phyloP scores from a whole-genome alignment of 2,329 filamentous ascomycete species.

The Trichophyton simii region DNA sequence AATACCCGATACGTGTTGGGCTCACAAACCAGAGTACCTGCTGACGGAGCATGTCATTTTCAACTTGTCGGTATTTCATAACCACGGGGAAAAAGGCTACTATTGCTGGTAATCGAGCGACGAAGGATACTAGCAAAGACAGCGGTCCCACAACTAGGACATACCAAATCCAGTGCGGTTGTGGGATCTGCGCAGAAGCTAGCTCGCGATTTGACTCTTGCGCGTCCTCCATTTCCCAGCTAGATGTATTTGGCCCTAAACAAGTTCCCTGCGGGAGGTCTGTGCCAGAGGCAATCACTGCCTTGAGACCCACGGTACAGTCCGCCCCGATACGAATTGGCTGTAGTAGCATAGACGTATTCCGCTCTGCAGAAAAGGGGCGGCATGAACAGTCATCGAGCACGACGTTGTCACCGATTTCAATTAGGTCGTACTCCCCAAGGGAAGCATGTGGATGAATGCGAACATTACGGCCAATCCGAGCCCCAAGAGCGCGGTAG shows the following conservation, averaged over 20 bases:
- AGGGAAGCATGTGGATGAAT: not conserved
- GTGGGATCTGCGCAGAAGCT: not conserved
- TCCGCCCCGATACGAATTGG: not conserved
- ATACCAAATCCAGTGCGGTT: not conserved
- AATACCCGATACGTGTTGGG: slow-evolving; percentile 2
- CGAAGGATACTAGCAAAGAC: not conserved
- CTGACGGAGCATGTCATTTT: not conserved
- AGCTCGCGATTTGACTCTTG: not conserved
- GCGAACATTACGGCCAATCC: not conserved
- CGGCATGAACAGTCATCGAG: slow-evolving; percentile 2
- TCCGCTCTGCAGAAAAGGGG: not conserved
- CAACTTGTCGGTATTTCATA: not conserved
- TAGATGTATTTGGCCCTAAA: slow-evolving; percentile 3
- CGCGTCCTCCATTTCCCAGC: slow-evolving; percentile 5
- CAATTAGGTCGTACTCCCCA: slow-evolving; percentile 3
- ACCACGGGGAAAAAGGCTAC: not conserved
- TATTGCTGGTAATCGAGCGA: not conserved
- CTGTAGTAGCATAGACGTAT: slow-evolving; percentile 2
- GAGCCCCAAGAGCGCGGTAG: not conserved
- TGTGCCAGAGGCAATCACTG: slow-evolving; percentile 2
- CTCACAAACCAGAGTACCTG: slow-evolving; percentile 1
- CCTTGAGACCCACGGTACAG: slow-evolving; percentile 1
- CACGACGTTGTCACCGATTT: slow-evolving; percentile 1
- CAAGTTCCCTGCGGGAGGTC: not conserved
- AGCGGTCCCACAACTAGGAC: not conserved